Evolutionary conservation across 2,329 filamentous ascomycete species (phyloP).

Genomic region (Cladosporium colombiae): DNA sequence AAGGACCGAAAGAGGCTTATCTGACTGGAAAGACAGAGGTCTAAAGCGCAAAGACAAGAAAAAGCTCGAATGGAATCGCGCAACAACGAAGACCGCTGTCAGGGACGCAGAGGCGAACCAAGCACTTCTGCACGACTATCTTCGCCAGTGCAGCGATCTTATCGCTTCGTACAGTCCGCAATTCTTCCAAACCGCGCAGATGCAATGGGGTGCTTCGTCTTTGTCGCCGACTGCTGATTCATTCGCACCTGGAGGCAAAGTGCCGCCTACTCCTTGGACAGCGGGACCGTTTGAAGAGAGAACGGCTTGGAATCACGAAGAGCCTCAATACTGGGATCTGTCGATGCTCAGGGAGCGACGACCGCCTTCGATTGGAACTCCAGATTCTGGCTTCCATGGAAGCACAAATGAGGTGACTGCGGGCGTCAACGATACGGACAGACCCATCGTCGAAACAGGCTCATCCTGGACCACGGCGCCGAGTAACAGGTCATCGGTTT

Average conservation of each 20-base stretch:
- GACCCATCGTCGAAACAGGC: neutral
- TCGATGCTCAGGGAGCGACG: constrained; percentile 32
- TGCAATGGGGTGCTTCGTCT: constrained; percentile 4
- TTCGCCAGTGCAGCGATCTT: constrained; percentile 32
- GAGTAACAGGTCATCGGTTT: constrained; percentile 20
- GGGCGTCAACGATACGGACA: neutral
- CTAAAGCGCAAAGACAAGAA: constrained; percentile 33
- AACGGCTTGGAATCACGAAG: neutral
- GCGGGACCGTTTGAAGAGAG: constrained; percentile 16
- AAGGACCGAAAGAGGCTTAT: constrained; percentile 24
- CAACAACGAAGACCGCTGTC: constrained; percentile 28
- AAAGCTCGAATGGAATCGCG: constrained; percentile 32
- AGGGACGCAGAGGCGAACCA: constrained; percentile 29
- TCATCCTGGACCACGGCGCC: neutral
- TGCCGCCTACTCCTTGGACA: constrained; percentile 13
- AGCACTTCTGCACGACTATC: constrained; percentile 28
- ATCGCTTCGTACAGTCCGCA: constrained; percentile 29
- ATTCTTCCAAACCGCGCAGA: constrained; percentile 9
- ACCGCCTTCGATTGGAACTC: constrained; percentile 26
- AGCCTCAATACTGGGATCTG: constrained; percentile 34
- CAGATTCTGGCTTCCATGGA: constrained; percentile 35
- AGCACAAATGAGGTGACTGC: neutral
- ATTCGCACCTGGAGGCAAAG: constrained; percentile 23
- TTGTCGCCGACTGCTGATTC: constrained; percentile 28
- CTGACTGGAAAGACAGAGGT: constrained; percentile 13